phyloP scores from a whole-genome alignment of 495 filamentous ascomycete genomes.

The Penicillium mononematosum region DNA sequence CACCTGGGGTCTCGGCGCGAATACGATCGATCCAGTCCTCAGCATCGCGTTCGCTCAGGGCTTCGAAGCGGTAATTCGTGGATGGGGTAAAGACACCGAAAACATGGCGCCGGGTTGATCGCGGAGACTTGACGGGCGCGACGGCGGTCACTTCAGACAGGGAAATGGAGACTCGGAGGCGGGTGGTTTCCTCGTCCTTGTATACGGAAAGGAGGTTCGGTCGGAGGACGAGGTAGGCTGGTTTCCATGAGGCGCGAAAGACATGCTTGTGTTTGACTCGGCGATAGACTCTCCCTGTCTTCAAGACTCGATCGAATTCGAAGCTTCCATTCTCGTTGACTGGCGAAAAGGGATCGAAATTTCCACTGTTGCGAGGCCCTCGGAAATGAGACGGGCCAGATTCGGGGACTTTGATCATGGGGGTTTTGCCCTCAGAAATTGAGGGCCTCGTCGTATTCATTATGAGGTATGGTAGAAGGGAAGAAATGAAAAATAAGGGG shows the following conservation, averaged over 20 bases:
- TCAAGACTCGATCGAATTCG: constrained; percentile 89
- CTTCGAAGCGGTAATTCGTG: constrained; percentile 88
- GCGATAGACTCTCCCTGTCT: constrained; percentile 80
- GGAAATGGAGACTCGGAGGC: constrained; percentile 81
- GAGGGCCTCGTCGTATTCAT: constrained; percentile 32
- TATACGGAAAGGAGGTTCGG: constrained; percentile 95
- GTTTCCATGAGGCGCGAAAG: constrained; percentile 70
- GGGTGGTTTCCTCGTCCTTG: constrained; percentile 84
- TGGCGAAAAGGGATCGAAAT: constrained; percentile 67
- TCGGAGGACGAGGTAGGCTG: constrained; percentile 83
- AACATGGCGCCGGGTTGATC: constrained; percentile 73
- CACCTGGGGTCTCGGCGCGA: constrained; percentile 71
- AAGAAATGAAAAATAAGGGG: constrained; percentile 19
- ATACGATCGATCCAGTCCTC: constrained; percentile 87
- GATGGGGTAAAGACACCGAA: constrained; percentile 93
- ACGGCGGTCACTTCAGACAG: constrained; percentile 91
- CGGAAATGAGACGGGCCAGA: constrained; percentile 17
- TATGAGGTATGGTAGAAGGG: constrained; percentile 7
- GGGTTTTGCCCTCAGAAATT: constrained; percentile 27
- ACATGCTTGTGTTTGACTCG: constrained; percentile 94
- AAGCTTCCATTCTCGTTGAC: constrained; percentile 96
- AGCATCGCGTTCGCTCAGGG: constrained; percentile 66
- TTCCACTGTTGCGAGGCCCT: constrained; percentile 42
- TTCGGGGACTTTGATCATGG: constrained; percentile 34
- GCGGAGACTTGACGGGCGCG: constrained; percentile 80